Evolutionary conservation across 2,329 filamentous ascomycete species (phyloP).

Genomic region (Massarina eburnea): DNA sequence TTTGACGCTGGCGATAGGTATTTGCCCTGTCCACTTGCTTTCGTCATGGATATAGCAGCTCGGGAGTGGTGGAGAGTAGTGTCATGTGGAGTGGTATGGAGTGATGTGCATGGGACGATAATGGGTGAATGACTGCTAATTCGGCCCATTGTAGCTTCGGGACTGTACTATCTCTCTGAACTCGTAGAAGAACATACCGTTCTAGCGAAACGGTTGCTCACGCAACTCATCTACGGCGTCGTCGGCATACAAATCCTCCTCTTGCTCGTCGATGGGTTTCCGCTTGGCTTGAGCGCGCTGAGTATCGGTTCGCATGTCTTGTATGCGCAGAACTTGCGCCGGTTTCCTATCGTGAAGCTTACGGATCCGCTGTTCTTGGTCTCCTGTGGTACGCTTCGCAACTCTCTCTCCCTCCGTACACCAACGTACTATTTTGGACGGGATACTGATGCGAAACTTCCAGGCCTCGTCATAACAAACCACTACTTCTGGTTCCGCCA

Average conservation of each 20-base stretch:
- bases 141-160: slow-evolving; percentile 66
- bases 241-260: slow-evolving; percentile 74
- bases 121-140: neutral
- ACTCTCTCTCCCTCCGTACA: neutral
- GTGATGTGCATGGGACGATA: neutral
- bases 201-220: slow-evolving; percentile 82
- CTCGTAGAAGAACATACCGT: slow-evolving; percentile 98
- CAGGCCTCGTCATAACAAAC: slow-evolving; percentile 80
- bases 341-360: slow-evolving; percentile 77
- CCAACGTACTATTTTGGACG: neutral
- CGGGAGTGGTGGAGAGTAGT: neutral
- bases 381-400: slow-evolving; percentile 69
- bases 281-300: slow-evolving; percentile 70
- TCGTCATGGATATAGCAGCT: neutral
- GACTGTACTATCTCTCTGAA: slow-evolving; percentile 96
- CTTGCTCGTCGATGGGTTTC: slow-evolving; percentile 81
- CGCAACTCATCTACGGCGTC: slow-evolving; percentile 79
- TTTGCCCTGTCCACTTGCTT: slow-evolving; percentile 3
- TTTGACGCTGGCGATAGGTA: slow-evolving; percentile 89
- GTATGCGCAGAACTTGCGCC: slow-evolving; percentile 83
- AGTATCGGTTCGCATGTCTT: slow-evolving; percentile 79
- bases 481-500: slow-evolving; percentile 96
- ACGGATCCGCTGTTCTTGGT: slow-evolving; percentile 82
- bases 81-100: neutral
- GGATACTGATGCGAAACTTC: neutral